These are phyloP conservation scores for Auriculariales sp. DNA, from an alignment of 768 basidiomycete genomes.

Conservation along the genomic window DNA sequence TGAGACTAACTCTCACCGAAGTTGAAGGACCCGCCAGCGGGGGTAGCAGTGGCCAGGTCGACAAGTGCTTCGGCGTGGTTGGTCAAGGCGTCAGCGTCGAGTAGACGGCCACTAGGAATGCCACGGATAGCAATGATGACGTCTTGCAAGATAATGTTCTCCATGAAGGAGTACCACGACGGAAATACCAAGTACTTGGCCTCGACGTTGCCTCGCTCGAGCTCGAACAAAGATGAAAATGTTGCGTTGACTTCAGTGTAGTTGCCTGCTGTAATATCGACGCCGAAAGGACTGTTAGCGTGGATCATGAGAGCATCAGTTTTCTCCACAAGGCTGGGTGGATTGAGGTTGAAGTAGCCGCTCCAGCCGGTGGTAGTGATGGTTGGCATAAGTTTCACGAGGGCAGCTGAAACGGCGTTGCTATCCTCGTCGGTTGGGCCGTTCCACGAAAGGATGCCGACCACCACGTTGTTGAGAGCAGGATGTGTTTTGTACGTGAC, in stretches of 20 bases:
- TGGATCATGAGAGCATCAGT: too few relatives aligned
- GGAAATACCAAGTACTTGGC: not conserved
- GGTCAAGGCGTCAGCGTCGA: conserved; percentile 10
- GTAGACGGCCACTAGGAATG: too few relatives aligned
- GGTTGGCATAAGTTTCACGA: conserved; percentile 1
- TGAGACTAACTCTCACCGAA: too few relatives aligned
- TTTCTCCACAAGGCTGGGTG: conserved; percentile 16
- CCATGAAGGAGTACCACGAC: too few relatives aligned
- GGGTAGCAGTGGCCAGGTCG: too few relatives aligned
- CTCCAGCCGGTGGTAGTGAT: conserved; percentile 27
- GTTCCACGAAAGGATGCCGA: conserved; percentile 11
- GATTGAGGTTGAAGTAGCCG: conserved; percentile 18
- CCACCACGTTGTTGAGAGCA: conserved; percentile 18
- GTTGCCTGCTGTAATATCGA: conserved; percentile 32
- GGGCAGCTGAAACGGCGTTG: too few relatives aligned
- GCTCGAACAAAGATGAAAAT: conserved; percentile 19
- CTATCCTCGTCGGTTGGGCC: too few relatives aligned
- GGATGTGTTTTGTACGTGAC: conserved; percentile 32
- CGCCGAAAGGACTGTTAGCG: conserved; percentile 19
- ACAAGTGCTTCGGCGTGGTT: conserved; percentile 7
- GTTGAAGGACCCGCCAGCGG: too few relatives aligned
- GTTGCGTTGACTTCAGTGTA: conserved; percentile 22
- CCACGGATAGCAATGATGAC: too few relatives aligned
- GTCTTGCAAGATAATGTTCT: too few relatives aligned
- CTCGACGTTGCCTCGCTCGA: conserved; percentile 9